A percentile compares a stretch with the other conserved stretches of the same genome.
phyloP scores from a whole-genome alignment of 306 rosid genomes.

The Mimosa bimucronata region DNA sequence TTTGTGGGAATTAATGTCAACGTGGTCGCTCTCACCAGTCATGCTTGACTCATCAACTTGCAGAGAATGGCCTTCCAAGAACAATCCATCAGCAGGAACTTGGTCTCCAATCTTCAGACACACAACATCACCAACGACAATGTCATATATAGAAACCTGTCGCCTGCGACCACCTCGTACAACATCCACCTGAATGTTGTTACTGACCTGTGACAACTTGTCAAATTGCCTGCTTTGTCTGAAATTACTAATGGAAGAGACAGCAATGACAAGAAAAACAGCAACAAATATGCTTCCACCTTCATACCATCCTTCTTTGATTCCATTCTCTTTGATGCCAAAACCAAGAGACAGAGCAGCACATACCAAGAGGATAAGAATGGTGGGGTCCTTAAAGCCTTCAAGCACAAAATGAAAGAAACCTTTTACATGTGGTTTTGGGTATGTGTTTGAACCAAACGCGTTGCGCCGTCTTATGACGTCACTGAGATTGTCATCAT shows the following conservation, averaged over 20 bases:
- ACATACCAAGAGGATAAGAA: constrained; percentile 42
- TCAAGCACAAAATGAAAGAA: constrained; percentile 42
- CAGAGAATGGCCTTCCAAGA: constrained; percentile 8
- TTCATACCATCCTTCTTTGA: constrained; percentile 51
- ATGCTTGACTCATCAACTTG: constrained; percentile 22
- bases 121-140: constrained; percentile 52
- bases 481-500: constrained; percentile 4
- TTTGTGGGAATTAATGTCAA: neutral
- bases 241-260: constrained; percentile 38
- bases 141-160: constrained; percentile 29
- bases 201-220: constrained; percentile 20
- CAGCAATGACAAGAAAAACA: constrained; percentile 38
- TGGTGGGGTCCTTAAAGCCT: constrained; percentile 45
- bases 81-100: constrained; percentile 13
- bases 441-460: constrained; percentile 42
- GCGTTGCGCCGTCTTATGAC: neutral
- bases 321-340: constrained; percentile 45
- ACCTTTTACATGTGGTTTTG: constrained; percentile 35
- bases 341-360: constrained; percentile 50
- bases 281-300: constrained; percentile 53
- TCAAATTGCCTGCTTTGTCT: constrained; percentile 38
- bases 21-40: constrained; percentile 11
- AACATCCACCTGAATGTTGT: constrained; percentile 42
- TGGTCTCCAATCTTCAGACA: constrained; percentile 30
- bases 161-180: constrained; percentile 33